These are phyloP conservation scores for Hirschioporus abietinus DNA, from an alignment of 768 basidiomycete species.

Conservation along the genomic window DNA sequence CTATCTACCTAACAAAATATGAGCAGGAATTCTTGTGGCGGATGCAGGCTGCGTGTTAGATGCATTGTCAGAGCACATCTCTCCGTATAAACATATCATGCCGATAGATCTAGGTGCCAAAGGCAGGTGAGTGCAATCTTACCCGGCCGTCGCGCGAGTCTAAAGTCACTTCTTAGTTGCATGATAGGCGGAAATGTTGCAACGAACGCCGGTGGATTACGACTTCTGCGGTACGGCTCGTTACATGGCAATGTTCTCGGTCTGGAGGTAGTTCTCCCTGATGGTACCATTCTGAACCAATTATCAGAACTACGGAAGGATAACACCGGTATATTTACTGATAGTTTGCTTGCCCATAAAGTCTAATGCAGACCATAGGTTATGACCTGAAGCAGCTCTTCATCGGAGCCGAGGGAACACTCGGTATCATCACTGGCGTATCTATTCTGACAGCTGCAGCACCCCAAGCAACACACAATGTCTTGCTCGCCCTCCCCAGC, in stretches of 20 bases:
- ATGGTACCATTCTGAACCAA: slow-evolving; percentile 87
- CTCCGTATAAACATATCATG: slow-evolving; percentile 90
- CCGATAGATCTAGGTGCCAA: slow-evolving; percentile 95
- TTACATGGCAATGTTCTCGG: slow-evolving; percentile 94
- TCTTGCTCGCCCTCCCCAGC: slow-evolving; percentile 82
- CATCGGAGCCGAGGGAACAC: slow-evolving; percentile 95
- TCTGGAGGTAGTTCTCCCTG: slow-evolving; percentile 91
- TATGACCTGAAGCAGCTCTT: slow-evolving; percentile 98
- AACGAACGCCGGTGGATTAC: slow-evolving; percentile 96
- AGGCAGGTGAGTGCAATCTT: slow-evolving; percentile 58
- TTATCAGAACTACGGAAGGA: slow-evolving; percentile 92
- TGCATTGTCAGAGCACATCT: slow-evolving; percentile 78
- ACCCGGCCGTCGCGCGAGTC: background rate
- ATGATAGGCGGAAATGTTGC: slow-evolving; percentile 97
- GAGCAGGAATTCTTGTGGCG: slow-evolving; percentile 76
- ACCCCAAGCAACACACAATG: slow-evolving; percentile 81
- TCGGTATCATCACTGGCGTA: slow-evolving; percentile 91
- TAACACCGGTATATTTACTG: slow-evolving; percentile 70
- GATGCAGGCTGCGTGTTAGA: slow-evolving; percentile 96
- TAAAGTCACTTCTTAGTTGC: slow-evolving; percentile 48
- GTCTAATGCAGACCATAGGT: slow-evolving; percentile 40
- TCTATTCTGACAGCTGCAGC: slow-evolving; percentile 89
- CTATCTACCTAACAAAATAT: background rate
- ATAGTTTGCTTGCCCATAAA: background rate
- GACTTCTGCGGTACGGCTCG: slow-evolving; percentile 90